Evolutionary conservation across 148 eudicot species (phyloP).

Genomic region (Rhododendron griersonianum): DNA sequence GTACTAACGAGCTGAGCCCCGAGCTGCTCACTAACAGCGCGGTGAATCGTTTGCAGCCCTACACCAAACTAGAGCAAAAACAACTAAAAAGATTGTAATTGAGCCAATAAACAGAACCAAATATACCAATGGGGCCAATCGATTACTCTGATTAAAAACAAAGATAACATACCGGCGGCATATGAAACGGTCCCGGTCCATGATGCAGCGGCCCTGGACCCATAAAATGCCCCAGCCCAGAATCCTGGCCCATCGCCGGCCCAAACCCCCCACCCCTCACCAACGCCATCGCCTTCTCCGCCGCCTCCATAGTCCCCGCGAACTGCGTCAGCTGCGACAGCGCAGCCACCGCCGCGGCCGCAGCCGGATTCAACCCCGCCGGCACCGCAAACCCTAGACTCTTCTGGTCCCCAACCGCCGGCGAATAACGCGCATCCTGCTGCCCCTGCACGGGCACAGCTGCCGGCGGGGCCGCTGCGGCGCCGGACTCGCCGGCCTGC

Average conservation of each 20-base stretch:
- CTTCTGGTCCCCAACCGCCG: background rate
- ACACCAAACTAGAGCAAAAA: background rate
- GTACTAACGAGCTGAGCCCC: background rate
- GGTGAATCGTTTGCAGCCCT: background rate
- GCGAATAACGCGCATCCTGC: constrained; percentile 7
- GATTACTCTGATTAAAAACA: background rate
- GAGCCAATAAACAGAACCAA: background rate
- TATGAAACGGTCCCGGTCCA: background rate
- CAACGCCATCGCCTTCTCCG: constrained; percentile 20
- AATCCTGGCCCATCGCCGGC: background rate
- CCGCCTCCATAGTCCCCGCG: constrained; percentile 25
- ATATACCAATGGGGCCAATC: background rate
- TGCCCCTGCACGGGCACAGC: background rate
- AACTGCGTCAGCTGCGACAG: constrained; percentile 25
- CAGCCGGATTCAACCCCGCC: constrained; percentile 19
- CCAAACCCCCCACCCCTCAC: constrained; percentile 13
- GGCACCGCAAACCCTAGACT: background rate
- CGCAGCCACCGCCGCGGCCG: constrained; percentile 27
- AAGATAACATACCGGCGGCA: constrained; percentile 10
- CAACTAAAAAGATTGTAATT: background rate
- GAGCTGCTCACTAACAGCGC: background rate
- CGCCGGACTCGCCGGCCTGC: background rate
- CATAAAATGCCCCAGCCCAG: background rate
- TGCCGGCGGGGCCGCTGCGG: background rate
- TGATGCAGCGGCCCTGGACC: constrained; percentile 8